phyloP scores from a whole-genome alignment of 352 stramenopile species.

The Pythium oligandrum region DNA sequence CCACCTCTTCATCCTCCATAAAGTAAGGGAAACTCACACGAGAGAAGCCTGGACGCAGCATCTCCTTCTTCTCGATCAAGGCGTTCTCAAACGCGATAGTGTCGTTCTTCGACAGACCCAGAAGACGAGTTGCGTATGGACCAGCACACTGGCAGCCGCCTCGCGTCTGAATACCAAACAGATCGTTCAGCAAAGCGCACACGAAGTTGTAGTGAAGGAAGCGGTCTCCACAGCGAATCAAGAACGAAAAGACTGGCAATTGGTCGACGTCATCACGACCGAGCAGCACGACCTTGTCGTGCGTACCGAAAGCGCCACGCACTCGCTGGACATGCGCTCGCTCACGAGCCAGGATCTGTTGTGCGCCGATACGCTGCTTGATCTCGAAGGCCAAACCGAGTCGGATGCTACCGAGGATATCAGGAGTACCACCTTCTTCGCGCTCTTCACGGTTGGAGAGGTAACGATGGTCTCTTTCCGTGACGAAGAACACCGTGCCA shows the following conservation, averaged over 20 bases:
- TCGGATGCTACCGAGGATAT: slow-evolving; percentile 86
- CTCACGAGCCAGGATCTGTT: slow-evolving; percentile 25
- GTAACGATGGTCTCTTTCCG: slow-evolving; percentile 27
- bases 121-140: slow-evolving; percentile 85
- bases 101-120: slow-evolving; percentile 67
- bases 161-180: slow-evolving; percentile 93
- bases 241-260: slow-evolving; percentile 89
- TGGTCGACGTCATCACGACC: slow-evolving; percentile 32
- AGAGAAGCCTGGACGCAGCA: slow-evolving; percentile 90
- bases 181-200: slow-evolving; percentile 91
- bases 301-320: slow-evolving; percentile 11
- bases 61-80: slow-evolving; percentile 80
- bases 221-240: slow-evolving; percentile 61
- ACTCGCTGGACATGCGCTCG: slow-evolving; percentile 15
- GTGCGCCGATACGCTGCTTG: slow-evolving; percentile 39
- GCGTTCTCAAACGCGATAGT: slow-evolving; percentile 63
- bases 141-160: slow-evolving; percentile 46
- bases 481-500: slow-evolving; percentile 25
- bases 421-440: slow-evolving; percentile 91
- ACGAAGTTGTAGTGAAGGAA: slow-evolving; percentile 97
- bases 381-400: slow-evolving; percentile 82
- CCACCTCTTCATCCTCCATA: slow-evolving; percentile 58
- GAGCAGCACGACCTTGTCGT: slow-evolving; percentile 72
- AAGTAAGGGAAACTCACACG: slow-evolving; percentile 82
- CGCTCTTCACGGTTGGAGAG: slow-evolving; percentile 84